A percentile compares a stretch with the other conserved stretches of the same genome.
phyloP scores from a whole-genome alignment of 352 stramenopile genomes.

The Globisporangium perplexum region DNA sequence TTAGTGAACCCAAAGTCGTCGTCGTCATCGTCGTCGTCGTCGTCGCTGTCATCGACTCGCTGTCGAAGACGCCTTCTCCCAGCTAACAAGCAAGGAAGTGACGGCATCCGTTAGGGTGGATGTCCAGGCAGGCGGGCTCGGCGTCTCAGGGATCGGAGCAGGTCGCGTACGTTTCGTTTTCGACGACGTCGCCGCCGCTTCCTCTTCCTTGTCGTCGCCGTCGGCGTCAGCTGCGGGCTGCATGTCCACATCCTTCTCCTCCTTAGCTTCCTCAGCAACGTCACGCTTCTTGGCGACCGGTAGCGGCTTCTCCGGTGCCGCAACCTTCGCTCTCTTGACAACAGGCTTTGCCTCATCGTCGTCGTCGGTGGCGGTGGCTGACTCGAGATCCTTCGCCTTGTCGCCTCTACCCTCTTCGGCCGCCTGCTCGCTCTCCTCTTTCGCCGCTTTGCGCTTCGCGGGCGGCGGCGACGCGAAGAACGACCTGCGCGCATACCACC shows the following conservation, averaged over 20 bases:
- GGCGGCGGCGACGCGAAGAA: constrained; percentile 43
- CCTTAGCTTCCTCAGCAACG: constrained; percentile 16
- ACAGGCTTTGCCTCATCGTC: not conserved
- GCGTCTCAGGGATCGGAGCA: not conserved
- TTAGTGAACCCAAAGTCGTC: constrained; percentile 29
- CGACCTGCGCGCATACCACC: constrained; percentile 17
- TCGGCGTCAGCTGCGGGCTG: constrained; percentile 10
- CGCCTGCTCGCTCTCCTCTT: not conserved
- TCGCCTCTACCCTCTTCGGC: not conserved
- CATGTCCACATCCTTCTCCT: constrained; percentile 23
- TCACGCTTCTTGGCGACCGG: not conserved
- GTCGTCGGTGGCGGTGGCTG: not conserved
- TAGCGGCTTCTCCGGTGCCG: constrained; percentile 9
- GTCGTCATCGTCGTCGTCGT: constrained; percentile 46
- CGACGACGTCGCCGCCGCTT: constrained; percentile 3
- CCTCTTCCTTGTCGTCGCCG: constrained; percentile 4
- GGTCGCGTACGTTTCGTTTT: constrained; percentile 35
- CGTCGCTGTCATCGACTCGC: constrained; percentile 31
- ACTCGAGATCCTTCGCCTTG: not conserved
- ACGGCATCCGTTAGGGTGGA: not conserved
- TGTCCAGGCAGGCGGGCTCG: not conserved
- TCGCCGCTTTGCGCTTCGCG: constrained; percentile 29
- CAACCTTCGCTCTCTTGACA: constrained; percentile 2
- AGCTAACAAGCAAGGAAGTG: constrained; percentile 17
- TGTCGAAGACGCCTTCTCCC: constrained; percentile 58